Conservation (phyloP, 352 stramenopile genomes). For the Phytopythium chamaehyphon region DNA sequence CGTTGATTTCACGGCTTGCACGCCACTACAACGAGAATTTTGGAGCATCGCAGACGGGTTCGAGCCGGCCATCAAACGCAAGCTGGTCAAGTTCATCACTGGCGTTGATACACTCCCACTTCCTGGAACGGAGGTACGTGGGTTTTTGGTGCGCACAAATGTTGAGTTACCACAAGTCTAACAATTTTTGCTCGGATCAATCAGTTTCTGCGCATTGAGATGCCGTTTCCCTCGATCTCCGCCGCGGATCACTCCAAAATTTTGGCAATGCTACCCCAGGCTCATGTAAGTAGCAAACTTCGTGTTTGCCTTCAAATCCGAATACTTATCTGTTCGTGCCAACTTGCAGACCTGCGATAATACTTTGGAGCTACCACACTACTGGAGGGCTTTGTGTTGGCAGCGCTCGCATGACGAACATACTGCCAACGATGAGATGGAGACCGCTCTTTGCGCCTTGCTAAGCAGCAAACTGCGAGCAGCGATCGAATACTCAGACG, state of each 20-base stretch:
- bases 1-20: slow-evolving; percentile 45
- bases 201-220: slow-evolving; percentile 75
- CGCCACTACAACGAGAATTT: slow-evolving; percentile 34
- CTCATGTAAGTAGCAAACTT: slow-evolving; percentile 39
- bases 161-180: too few relatives aligned
- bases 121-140: slow-evolving; percentile 54
- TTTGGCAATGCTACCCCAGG: slow-evolving; percentile 64
- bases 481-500: slow-evolving; percentile 56
- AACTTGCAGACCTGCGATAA: slow-evolving; percentile 65
- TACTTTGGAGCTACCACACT: slow-evolving; percentile 66
- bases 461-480: slow-evolving; percentile 46
- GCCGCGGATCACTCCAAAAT: slow-evolving; percentile 34
- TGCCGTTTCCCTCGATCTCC: slow-evolving; percentile 55
- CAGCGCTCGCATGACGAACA: slow-evolving; percentile 27
- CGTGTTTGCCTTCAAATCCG: background rate
- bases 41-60: slow-evolving; percentile 56
- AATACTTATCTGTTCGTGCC: background rate
- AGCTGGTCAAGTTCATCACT: slow-evolving; percentile 74
- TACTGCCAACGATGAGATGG: slow-evolving; percentile 19
- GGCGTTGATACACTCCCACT: slow-evolving; percentile 61
- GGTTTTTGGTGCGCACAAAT: too few relatives aligned
- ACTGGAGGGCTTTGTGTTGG: slow-evolving; percentile 70
- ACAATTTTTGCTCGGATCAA: background rate
- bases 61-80: slow-evolving; percentile 44
- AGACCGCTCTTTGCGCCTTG: slow-evolving; percentile 37